A percentile compares a stretch with the other conserved stretches of the same genome.
These are phyloP conservation scores for Cytospora schulzeri DNA, from an alignment of 2,329 filamentous ascomycete species.

Conservation along the genomic window DNA sequence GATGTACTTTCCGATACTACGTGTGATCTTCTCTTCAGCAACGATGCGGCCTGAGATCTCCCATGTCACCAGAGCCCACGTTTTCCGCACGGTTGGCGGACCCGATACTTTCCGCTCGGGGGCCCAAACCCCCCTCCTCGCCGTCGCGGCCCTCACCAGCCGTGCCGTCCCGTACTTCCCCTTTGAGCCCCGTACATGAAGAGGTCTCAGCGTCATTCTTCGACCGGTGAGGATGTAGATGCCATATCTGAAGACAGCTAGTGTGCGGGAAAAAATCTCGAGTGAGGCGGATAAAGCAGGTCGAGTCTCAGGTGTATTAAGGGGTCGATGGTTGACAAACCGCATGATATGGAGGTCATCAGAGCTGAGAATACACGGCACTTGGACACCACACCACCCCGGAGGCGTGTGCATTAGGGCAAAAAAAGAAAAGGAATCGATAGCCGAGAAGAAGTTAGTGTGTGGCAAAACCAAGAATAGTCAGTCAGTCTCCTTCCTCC, in stretches of 20 bases:
- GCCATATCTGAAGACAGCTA: neutral
- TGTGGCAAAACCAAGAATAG: constrained; percentile 9
- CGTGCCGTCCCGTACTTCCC: constrained; percentile 14
- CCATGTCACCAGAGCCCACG: neutral
- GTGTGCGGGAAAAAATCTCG: neutral
- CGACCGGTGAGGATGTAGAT: constrained; percentile 8
- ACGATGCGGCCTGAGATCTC: neutral
- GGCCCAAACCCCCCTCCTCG: neutral
- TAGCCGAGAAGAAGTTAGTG: neutral
- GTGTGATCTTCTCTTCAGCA: neutral
- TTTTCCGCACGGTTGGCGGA: neutral
- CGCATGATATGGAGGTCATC: neutral
- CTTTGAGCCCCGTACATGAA: constrained; percentile 20
- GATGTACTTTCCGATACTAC: neutral
- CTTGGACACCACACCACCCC: neutral
- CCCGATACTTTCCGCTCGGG: neutral
- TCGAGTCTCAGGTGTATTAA: constrained; percentile 10
- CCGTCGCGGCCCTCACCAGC: neutral
- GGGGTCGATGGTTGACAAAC: constrained; percentile 6
- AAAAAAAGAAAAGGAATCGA: neutral
- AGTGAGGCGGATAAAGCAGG: neutral
- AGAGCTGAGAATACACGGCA: neutral
- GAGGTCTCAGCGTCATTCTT: constrained; percentile 14
- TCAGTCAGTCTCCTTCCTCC: neutral
- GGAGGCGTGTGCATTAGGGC: neutral